A percentile compares a stretch with the other conserved stretches of the same genome.
Conservation (phyloP, 352 stramenopile genomes). For the Phytophthora nicotianae region DNA sequence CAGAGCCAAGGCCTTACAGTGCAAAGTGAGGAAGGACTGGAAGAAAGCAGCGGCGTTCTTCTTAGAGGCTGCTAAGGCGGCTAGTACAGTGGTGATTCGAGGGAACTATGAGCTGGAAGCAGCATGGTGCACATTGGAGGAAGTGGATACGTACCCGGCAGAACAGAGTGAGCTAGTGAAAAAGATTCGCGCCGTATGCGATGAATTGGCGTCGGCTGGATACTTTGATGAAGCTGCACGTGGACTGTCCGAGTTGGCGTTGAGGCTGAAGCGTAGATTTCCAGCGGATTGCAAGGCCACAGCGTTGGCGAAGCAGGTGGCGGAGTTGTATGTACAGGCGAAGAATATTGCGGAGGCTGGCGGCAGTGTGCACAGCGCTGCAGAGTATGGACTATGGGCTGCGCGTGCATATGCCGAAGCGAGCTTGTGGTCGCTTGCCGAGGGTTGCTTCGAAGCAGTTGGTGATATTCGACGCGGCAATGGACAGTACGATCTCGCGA, state of each 20-base stretch:
- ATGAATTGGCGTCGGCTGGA: slow-evolving; percentile 56
- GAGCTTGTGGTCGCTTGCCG: slow-evolving; percentile 53
- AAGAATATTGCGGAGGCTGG: slow-evolving; percentile 63
- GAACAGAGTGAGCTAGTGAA: slow-evolving; percentile 43
- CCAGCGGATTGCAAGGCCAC: slow-evolving; percentile 48
- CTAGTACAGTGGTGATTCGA: slow-evolving; percentile 42
- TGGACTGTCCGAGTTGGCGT: slow-evolving; percentile 58
- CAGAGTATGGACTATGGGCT: slow-evolving; percentile 58
- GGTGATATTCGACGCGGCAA: slow-evolving; percentile 54
- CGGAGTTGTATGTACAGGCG: slow-evolving; percentile 56
- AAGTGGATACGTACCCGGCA: slow-evolving; percentile 44
- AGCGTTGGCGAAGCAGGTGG: slow-evolving; percentile 43
- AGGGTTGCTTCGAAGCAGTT: slow-evolving; percentile 60
- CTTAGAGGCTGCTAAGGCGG: slow-evolving; percentile 49
- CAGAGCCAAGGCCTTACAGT: slow-evolving; percentile 64
- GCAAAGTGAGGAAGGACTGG: slow-evolving; percentile 78
- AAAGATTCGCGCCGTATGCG: slow-evolving; percentile 56
- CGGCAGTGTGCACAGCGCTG: slow-evolving; percentile 48
- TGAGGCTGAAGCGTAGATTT: slow-evolving; percentile 70
- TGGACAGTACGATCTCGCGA: slow-evolving; percentile 40
- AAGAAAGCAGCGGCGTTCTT: slow-evolving; percentile 59
- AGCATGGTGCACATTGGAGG: slow-evolving; percentile 69
- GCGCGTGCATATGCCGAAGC: slow-evolving; percentile 59
- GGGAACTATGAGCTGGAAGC: slow-evolving; percentile 68
- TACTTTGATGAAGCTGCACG: slow-evolving; percentile 77